Percentiles rank a stretch among this genome's conserved stretches.
Evolutionary conservation across 345 rosid genomes (phyloP).

Genomic region (Eucalyptus microcorys): DNA sequence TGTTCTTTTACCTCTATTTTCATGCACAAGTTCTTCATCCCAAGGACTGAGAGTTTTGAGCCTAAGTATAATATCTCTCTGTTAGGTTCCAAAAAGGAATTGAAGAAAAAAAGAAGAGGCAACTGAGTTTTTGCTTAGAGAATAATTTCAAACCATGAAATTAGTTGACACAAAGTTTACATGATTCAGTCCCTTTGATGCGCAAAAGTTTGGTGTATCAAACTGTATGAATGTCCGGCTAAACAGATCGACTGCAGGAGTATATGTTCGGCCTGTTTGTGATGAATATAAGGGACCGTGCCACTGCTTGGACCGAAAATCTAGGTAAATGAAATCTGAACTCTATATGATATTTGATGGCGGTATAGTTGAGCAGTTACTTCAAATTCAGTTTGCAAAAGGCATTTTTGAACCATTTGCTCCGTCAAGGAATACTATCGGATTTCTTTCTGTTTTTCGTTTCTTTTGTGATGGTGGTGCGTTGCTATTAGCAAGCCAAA

Average conservation of each 20-base stretch:
- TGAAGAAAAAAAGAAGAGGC: neutral
- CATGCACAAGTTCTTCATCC: neutral
- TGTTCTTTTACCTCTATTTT: neutral
- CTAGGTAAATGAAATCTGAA: neutral
- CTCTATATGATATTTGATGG: neutral
- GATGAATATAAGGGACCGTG: neutral
- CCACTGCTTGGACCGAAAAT: neutral
- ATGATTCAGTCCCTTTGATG: neutral
- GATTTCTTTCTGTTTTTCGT: neutral
- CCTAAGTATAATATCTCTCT: neutral
- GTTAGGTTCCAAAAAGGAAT: neutral
- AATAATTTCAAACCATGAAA: neutral
- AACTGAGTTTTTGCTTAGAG: neutral
- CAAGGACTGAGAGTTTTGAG: neutral
- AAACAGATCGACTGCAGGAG: neutral
- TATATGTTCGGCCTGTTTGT: neutral
- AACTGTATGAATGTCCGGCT: neutral
- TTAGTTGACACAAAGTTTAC: neutral
- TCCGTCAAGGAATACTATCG: neutral
- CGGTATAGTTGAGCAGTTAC: neutral
- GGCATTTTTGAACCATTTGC: neutral
- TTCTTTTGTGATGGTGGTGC: neutral
- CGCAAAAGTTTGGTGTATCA: neutral
- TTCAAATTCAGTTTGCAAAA: slow-evolving; percentile 27
- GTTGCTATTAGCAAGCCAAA: neutral